Conservation (phyloP, 495 filamentous ascomycete genomes). For the Penicillium silybi region DNA sequence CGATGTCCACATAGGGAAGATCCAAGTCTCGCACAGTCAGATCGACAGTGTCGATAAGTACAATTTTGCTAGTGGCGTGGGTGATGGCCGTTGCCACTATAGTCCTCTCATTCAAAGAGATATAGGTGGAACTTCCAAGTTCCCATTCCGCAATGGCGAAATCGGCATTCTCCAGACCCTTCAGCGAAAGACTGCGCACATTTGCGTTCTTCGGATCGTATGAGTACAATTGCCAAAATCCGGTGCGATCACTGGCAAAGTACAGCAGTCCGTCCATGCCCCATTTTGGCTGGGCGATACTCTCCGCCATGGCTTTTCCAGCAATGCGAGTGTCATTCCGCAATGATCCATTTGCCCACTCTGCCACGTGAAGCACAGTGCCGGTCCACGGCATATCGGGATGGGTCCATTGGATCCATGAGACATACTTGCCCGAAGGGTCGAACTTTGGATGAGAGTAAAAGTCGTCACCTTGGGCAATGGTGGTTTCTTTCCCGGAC, state of each 20-base stretch:
- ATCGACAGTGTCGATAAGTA: constrained; percentile 17
- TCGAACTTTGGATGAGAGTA: constrained; percentile 47
- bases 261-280: constrained; percentile 39
- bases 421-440: constrained; percentile 37
- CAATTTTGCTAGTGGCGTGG: constrained; percentile 21
- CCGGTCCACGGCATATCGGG: constrained; percentile 49
- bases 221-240: constrained; percentile 41
- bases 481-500: constrained; percentile 10
- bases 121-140: constrained; percentile 36
- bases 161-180: constrained; percentile 35
- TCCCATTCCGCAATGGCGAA: constrained; percentile 37
- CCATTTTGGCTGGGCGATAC: constrained; percentile 45
- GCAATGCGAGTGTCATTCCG: constrained; percentile 22
- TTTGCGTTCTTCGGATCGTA: constrained; percentile 11
- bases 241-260: constrained; percentile 38
- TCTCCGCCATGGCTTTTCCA: constrained; percentile 26
- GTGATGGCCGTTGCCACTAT: constrained; percentile 30
- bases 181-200: constrained; percentile 10
- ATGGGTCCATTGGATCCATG: constrained; percentile 50
- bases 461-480: constrained; percentile 43
- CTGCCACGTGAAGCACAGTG: constrained; percentile 35
- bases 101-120: constrained; percentile 32
- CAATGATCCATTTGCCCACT: constrained; percentile 28
- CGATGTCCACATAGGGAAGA: constrained; percentile 22
- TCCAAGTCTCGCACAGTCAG: constrained; percentile 16